Evolutionary conservation across 2,329 filamentous ascomycete genomes (phyloP), one percentile per base, ranked within the genome.

Genomic region (Hymenoscyphus infarciens): DNA sequence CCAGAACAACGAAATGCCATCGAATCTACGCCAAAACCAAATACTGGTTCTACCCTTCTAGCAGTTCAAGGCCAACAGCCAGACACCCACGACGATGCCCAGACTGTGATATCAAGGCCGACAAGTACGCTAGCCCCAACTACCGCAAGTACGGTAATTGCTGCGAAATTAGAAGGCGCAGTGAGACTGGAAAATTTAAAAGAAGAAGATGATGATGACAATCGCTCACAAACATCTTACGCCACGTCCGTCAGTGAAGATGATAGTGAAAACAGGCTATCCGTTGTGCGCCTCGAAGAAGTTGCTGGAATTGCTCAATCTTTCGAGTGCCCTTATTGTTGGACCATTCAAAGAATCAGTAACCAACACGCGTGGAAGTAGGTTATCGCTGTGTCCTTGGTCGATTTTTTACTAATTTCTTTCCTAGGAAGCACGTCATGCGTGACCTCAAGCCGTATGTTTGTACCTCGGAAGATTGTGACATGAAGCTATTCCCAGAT

Each of bases 381-480:
- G 59, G 68, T 22, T 3, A n/a, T 38, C 53, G 11, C 16, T 25
- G 33, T 55, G 5, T 16, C 4, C 25, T 16, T n/a, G 11, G 1
- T 25, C 10, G 3, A 38, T 29, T 52, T 52, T 52, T 15, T 22
- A 38, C 22, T 42, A 25, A 45, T 45, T 7, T 7, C 7, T 7
- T n/a, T 5, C n/a, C n/a, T 54, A 71, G 72, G 45, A 63, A 63
- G 6, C 72, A 75, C 57, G 71, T 73, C 15, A 67, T 71, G n/a
- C 56, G 61, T 8, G 73, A 75, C 55, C 66, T 75, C 2, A 71
- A 70, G 60, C 64, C 72, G 25, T 75, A 74, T 59, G 67, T 75
- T 1, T 75, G 74, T 66, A 74, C 73, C 25, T 68, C 68, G 25
- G 64, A 71, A 19, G 64, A 69, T 7, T 75, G 74, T 27, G 64